These are phyloP conservation scores for Phytopythium delawarense DNA, from an alignment of 352 stramenopile species.

Conservation along the genomic window DNA sequence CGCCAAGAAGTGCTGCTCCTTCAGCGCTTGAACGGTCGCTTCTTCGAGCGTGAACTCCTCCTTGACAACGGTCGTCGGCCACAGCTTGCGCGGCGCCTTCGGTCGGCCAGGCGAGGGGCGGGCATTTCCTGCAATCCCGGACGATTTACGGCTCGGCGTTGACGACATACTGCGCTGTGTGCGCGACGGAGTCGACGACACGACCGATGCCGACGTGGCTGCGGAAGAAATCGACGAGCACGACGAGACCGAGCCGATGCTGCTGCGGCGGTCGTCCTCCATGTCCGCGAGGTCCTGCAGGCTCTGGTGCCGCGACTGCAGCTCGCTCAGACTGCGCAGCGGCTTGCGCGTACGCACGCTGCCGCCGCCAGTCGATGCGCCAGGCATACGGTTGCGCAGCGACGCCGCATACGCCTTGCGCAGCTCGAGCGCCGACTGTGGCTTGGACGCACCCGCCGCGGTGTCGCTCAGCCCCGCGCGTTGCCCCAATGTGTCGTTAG, in stretches of 20 bases:
- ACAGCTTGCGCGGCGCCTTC: slow-evolving; percentile 32
- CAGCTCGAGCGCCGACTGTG: slow-evolving; percentile 20
- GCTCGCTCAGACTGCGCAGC: slow-evolving; percentile 10
- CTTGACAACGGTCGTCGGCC: slow-evolving; percentile 28
- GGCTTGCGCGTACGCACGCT: slow-evolving; percentile 24
- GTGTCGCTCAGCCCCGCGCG: slow-evolving; percentile 1
- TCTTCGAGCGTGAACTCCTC: slow-evolving; percentile 44
- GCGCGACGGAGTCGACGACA: slow-evolving; percentile 27
- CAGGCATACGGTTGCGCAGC: slow-evolving; percentile 12
- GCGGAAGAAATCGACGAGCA: slow-evolving; percentile 41
- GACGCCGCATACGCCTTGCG: slow-evolving; percentile 23
- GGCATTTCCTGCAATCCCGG: slow-evolving; percentile 1
- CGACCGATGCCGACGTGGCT: slow-evolving; percentile 27
- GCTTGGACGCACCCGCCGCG: slow-evolving; percentile 14
- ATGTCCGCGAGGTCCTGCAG: slow-evolving; percentile 40
- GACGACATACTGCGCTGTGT: slow-evolving; percentile 12
- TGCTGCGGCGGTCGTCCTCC: slow-evolving; percentile 37
- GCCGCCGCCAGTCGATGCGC: slow-evolving; percentile 22
- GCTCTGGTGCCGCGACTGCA: slow-evolving; percentile 25
- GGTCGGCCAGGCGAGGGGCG: slow-evolving; percentile 10
- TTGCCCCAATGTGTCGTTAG: slow-evolving; percentile 11
- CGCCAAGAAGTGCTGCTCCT: slow-evolving; percentile 58
- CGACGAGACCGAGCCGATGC: slow-evolving; percentile 47
- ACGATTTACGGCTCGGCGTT: slow-evolving; percentile 1
- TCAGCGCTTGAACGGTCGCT: slow-evolving; percentile 46